phyloP scores from a whole-genome alignment of 73 alveolate genomes.

The Paramecium caudatum region DNA sequence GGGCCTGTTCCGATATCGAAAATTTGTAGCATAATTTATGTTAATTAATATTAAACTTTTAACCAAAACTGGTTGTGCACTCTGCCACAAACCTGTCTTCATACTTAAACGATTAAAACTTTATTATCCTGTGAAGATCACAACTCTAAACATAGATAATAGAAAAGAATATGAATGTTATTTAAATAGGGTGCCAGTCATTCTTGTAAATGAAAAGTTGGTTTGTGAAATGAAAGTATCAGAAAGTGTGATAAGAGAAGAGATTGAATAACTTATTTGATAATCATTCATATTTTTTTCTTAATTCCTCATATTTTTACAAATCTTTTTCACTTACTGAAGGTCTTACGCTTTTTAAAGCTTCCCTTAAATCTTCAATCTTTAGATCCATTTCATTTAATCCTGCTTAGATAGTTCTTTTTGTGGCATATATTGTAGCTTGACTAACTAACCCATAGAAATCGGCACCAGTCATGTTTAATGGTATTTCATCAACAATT shows the following conservation, averaged over 20 bases:
- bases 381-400: conserved; percentile 6
- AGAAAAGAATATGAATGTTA: neutral
- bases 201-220: neutral
- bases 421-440: conserved; percentile 85
- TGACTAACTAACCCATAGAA: conserved; percentile 86
- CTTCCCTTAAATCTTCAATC: conserved; percentile 74
- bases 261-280: neutral
- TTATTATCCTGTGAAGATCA: neutral
- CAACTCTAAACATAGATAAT: neutral
- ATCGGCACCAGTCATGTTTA: conserved; percentile 92
- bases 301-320: conserved; percentile 71
- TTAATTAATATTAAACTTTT: neutral
- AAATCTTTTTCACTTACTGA: conserved; percentile 79
- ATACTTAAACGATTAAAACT: neutral
- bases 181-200: conserved; percentile 8
- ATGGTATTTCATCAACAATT: conserved; percentile 84
- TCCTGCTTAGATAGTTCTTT: conserved; percentile 70
- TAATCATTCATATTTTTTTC: conserved; percentile 8
- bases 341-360: conserved; percentile 75
- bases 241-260: conserved; percentile 10
- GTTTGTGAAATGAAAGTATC: conserved; percentile 11
- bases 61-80: neutral
- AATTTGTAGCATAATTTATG: conserved; percentile 52
- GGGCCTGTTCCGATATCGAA: conserved; percentile 63
- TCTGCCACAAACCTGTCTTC: neutral